A percentile compares a stretch with the other conserved stretches of the same genome.
These are phyloP conservation scores for Penicillium canescens DNA, from an alignment of 495 filamentous ascomycete species.

Conservation along the genomic window DNA sequence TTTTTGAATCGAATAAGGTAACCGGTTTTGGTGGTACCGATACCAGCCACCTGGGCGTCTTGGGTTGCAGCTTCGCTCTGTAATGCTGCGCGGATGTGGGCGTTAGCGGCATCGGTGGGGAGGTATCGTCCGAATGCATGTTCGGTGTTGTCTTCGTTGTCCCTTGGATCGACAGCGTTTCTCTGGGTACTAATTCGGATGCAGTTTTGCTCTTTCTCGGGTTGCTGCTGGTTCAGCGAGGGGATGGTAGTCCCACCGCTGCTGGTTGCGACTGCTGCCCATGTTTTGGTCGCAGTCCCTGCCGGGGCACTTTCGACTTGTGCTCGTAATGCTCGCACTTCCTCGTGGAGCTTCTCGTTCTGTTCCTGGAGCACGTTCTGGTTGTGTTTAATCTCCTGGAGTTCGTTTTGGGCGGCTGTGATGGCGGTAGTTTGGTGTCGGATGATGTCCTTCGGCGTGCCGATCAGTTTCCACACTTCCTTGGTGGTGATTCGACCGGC, in stretches of 20 bases:
- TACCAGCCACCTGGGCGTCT: conserved; percentile 15
- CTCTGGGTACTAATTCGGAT: conserved; percentile 16
- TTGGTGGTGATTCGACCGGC: conserved; percentile 20
- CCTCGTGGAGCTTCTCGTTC: conserved; percentile 16
- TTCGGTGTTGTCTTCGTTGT: conserved; percentile 12
- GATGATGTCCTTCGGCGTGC: conserved; percentile 16
- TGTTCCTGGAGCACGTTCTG: conserved; percentile 16
- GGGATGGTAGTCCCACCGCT: too few species aligned
- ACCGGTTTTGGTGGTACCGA: conserved; percentile 21
- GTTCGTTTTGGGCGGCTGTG: conserved; percentile 9
- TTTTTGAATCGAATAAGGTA: conserved; percentile 25
- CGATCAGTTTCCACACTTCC: conserved; percentile 1
- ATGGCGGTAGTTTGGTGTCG: conserved; percentile 15
- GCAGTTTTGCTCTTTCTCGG: conserved; percentile 11
- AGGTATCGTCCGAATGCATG: conserved; percentile 23
- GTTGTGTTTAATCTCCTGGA: conserved; percentile 3
- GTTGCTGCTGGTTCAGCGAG: background rate
- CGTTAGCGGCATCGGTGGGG: conserved; percentile 13
- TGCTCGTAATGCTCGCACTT: conserved; percentile 13
- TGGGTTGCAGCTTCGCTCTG: conserved; percentile 11
- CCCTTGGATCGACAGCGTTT: conserved; percentile 18
- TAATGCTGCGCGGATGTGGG: conserved; percentile 15
- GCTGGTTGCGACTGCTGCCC: too few species aligned
- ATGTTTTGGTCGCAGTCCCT: background rate
- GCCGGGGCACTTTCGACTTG: conserved; percentile 7